These are phyloP conservation scores for Malassezia equina DNA, from an alignment of 1,284 basidiomycete species.

Conservation along the genomic window DNA sequence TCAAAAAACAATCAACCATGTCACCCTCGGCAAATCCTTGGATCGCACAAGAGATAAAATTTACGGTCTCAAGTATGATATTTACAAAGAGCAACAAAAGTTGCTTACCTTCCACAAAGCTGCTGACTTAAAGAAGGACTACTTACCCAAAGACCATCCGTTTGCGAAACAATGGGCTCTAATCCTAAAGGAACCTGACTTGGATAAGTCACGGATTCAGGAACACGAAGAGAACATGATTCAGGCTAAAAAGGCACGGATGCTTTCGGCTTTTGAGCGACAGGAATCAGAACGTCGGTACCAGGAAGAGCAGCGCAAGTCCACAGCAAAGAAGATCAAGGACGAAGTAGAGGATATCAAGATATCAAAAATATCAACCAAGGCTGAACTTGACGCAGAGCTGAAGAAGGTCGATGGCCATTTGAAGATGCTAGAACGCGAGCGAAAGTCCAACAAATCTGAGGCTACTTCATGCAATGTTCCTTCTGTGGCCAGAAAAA, in stretches of 20 bases:
- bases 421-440: slow-evolving; percentile 65
- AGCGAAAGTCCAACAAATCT: slow-evolving; percentile 68
- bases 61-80: slow-evolving; percentile 41
- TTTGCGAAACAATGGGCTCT: slow-evolving; percentile 52
- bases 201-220: slow-evolving; percentile 81
- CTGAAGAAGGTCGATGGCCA: slow-evolving; percentile 65
- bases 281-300: slow-evolving; percentile 38
- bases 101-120: slow-evolving; percentile 52
- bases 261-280: slow-evolving; percentile 60
- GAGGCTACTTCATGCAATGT: slow-evolving; percentile 50
- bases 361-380: slow-evolving; percentile 26
- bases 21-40: slow-evolving; percentile 30
- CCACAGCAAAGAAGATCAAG: slow-evolving; percentile 23
- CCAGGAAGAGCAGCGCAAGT: slow-evolving; percentile 28
- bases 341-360: slow-evolving; percentile 33
- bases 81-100: slow-evolving; percentile 45
- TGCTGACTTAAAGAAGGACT: slow-evolving; percentile 55
- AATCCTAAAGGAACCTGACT: slow-evolving; percentile 70
- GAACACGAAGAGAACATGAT: slow-evolving; percentile 66
- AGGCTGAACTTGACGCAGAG: slow-evolving; percentile 51
- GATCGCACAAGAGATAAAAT: slow-evolving; percentile 30
- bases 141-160: slow-evolving; percentile 54
- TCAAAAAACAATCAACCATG: slow-evolving; percentile 46
- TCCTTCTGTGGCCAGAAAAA: slow-evolving; percentile 56
- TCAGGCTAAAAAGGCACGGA: slow-evolving; percentile 57